Conservation (phyloP, 257 asterid species). For the Solanum verrucosum region DNA sequence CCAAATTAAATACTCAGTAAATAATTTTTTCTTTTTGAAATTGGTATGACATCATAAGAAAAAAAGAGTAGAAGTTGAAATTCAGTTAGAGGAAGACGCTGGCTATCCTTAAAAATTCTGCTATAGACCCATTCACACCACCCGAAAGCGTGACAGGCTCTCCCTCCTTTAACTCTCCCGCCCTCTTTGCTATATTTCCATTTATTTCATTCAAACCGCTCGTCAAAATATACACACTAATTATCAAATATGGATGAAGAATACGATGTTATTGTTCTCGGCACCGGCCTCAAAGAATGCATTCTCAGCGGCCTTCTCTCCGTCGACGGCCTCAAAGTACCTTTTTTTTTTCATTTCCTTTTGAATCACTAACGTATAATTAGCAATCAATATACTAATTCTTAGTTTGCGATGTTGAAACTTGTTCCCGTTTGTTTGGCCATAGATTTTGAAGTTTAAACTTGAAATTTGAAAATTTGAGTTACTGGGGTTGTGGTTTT, state of each 20-base stretch:
- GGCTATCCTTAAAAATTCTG: not conserved
- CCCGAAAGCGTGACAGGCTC: not conserved
- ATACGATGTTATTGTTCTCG: constrained; percentile 87
- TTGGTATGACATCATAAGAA: not conserved
- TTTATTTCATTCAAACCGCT: not conserved
- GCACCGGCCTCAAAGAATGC: constrained; percentile 96
- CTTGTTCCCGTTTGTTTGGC: not conserved
- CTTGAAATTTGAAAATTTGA: not conserved
- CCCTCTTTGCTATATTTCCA: constrained; percentile 1
- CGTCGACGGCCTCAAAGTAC: constrained; percentile 80
- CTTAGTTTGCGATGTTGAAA: not conserved
- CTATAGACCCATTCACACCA: constrained; percentile 20
- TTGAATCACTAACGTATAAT: not conserved
- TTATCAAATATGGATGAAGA: constrained; percentile 68
- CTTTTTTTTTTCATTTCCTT: not conserved
- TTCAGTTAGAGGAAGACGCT: not conserved
- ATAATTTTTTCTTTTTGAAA: not conserved
- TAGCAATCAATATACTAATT: not conserved
- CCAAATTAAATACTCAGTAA: not conserved
- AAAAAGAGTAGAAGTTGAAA: not conserved
- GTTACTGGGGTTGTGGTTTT: not conserved
- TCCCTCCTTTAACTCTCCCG: constrained; percentile 6
- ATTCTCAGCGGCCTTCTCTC: constrained; percentile 92
- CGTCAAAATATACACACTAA: not conserved
- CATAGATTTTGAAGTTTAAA: not conserved